Evolutionary conservation across 352 stramenopile genomes (phyloP), one percentile per base, ranked within the genome.

Genomic region (Phytophthora crassamura): DNA sequence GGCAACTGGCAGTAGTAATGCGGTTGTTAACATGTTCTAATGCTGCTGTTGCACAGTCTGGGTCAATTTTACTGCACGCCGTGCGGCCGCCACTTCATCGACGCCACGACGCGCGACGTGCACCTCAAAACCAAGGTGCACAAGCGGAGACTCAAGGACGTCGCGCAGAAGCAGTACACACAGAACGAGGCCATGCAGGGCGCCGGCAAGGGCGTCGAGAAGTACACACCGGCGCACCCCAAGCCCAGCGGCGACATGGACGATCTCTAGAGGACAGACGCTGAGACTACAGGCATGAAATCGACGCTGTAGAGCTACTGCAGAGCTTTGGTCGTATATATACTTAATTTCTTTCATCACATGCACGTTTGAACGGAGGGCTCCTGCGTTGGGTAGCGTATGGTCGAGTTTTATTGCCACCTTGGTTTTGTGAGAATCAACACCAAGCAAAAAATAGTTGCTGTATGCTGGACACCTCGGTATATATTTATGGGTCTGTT

Each of bases 131-230:
- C 82, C 42, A 96, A 96, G 59, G 86, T 96, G 50, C 88, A 96
- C 80, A 96, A 96, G 67, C 76, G 88, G 64, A 81, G 85, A 80
- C 50, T 96, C 69, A 96, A 96, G 58, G 88, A 96, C 62, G 88
- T 96, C n/a, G 86, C 84, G 15, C 88, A 96, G 72, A 82, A 94
- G 82, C 88, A 96, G 66, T 96, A 96, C 75, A 89, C 84, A 72
- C 88, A 94, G 61, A 90, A 86, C 30, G 88, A 96, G 60, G 88
- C 88, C 33, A 86, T 93, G 54, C 64, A 82, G 14, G 88, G 71
- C 42, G 84, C 88, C 10, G 86, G 88, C 53, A 90, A 89, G 64
- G 78, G 75, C 8, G 60, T 91, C 10, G 88, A 96, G 65, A 79
- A 75, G 61, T 94, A 94, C 59, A 82, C 77, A 22, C 77, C 84